phyloP scores from a whole-genome alignment of 148 eudicot genomes.

The Amaranthus hypochondriacus region DNA sequence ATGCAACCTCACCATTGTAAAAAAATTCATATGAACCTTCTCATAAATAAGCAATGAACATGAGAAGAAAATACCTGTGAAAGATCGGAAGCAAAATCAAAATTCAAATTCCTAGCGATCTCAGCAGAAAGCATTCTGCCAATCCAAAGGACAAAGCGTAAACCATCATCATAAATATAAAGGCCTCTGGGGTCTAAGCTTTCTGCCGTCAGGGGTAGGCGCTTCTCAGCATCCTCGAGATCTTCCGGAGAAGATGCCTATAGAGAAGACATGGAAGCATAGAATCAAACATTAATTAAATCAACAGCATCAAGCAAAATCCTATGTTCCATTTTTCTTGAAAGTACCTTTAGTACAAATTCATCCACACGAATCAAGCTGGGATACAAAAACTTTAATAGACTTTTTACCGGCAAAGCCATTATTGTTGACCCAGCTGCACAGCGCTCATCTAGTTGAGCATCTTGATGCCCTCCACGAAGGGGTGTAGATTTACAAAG shows the following conservation, averaged over 20 bases:
- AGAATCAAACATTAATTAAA: slow-evolving; percentile 9
- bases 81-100: slow-evolving; percentile 61
- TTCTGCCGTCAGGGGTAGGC: slow-evolving; percentile 69
- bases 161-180: slow-evolving; percentile 89
- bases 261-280: slow-evolving; percentile 9
- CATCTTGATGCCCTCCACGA: slow-evolving; percentile 92
- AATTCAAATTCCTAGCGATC: slow-evolving; percentile 57
- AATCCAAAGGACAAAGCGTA: slow-evolving; percentile 91
- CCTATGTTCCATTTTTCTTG: not conserved
- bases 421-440: slow-evolving; percentile 89
- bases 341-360: slow-evolving; percentile 54
- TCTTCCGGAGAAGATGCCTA: slow-evolving; percentile 48
- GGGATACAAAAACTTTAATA: slow-evolving; percentile 85
- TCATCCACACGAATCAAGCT: slow-evolving; percentile 79
- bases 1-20: no score
- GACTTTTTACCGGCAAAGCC: slow-evolving; percentile 78
- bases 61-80: slow-evolving; percentile 50
- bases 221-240: slow-evolving; percentile 34
- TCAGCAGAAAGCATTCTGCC: slow-evolving; percentile 87
- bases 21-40: no score
- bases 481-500: slow-evolving; percentile 73
- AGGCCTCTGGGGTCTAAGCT: slow-evolving; percentile 92
- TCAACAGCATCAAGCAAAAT: slow-evolving; percentile 5
- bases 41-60: no score
- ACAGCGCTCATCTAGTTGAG: slow-evolving; percentile 88